Evolutionary conservation across 805 yeast species (phyloP).

Genomic region (Suhomyces vadensis): DNA sequence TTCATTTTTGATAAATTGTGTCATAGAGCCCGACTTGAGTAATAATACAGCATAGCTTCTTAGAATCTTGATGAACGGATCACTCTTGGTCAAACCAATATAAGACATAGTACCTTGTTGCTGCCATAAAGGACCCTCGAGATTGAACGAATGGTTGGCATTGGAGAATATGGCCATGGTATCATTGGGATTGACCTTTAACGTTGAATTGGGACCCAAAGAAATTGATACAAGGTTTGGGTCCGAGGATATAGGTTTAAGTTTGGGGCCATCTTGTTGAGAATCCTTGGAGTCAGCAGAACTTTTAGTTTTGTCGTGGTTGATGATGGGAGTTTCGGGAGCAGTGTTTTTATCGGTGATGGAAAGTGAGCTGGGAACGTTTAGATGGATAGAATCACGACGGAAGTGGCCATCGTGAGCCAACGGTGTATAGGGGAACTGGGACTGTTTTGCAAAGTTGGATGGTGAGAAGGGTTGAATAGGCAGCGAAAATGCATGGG

Average conservation of each 20-base stretch:
- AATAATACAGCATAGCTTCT: constrained; percentile 36
- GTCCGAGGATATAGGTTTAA: not conserved
- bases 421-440: not conserved
- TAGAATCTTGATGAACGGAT: constrained; percentile 38
- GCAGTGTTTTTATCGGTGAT: not conserved
- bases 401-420: not conserved
- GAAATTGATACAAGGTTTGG: constrained; percentile 21
- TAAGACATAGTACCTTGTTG: constrained; percentile 42
- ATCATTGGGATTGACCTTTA: constrained; percentile 36
- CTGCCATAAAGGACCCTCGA: constrained; percentile 42
- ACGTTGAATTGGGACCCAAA: constrained; percentile 36
- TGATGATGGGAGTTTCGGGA: no score
- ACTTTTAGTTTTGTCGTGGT: no score
- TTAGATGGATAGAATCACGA: not conserved
- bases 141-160: constrained; percentile 35
- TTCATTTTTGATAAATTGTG: constrained; percentile 27
- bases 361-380: not conserved
- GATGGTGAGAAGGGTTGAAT: not conserved
- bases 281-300: not conserved
- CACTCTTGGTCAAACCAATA: constrained; percentile 41
- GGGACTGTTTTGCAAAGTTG: not conserved
- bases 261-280: not conserved
- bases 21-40: constrained; percentile 35
- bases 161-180: constrained; percentile 32
- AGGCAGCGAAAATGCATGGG: not conserved